Evolutionary conservation across 2,329 filamentous ascomycete genomes (phyloP), one percentile per base, ranked within the genome.

Genomic region (Biscogniauxia sp.): DNA sequence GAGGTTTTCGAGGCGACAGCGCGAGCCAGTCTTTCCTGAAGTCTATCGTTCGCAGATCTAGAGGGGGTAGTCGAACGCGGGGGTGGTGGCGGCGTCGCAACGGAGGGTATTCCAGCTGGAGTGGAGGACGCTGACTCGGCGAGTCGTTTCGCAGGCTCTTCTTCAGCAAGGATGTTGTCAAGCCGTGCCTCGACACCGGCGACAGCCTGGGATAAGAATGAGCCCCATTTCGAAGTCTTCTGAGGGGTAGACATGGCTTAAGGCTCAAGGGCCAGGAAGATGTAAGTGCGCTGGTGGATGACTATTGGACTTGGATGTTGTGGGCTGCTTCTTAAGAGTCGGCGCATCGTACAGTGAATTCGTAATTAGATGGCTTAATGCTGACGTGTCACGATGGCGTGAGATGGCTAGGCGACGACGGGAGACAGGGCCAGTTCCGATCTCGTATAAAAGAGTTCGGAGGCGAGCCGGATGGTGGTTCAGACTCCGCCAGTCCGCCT

Each of bases 151-250:
- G 77, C 76, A 32, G 76, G 75, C 54, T 89, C 87, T 58, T 91
- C 88, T 67, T 97, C 93, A 57, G 92, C 88, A 62, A 99, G 84
- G 61, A 99, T 96, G 55, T 86, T 93, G 75, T 99, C 95, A 61
- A 99, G 84, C 51, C 91, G 88, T 61, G 93, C 96, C 78, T 99
- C 95, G 60, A 99, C 90, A 62, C 93, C 93, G 58, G 93, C 93
- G 62, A 98, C 92, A 65, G 94, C 93, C 76, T 94, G 92, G 66
- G 93, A 91, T 62, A 97, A 83, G 73, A 97, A 89, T 32, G 87
- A 87, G 53, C 89, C 90, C 90, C 90, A 93, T 86, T 84, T 84
- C 55, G 84, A 84, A 63, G 83, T 79, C 67, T 85, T 84, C 64
- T 76, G 77, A 37, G 80, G 77, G 64, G 78, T 76, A 65, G 81